phyloP scores from a whole-genome alignment of 176 grass and related monocot genomes.

The Pharus latifolius region DNA sequence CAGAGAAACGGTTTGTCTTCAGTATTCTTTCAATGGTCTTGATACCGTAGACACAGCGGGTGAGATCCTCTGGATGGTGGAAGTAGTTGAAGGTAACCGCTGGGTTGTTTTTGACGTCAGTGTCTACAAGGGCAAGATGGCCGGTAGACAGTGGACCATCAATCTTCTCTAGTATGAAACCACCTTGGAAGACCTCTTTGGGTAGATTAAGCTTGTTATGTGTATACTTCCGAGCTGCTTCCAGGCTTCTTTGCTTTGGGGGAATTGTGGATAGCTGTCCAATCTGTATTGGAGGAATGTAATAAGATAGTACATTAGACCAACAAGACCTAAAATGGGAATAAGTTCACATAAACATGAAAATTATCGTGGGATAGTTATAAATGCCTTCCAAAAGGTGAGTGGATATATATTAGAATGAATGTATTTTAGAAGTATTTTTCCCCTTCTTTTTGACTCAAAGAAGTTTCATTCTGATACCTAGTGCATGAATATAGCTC shows the following conservation, averaged over 20 bases:
- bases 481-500: background rate
- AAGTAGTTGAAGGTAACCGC: conserved; percentile 93
- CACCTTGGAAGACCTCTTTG: conserved; percentile 61
- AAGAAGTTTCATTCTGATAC: background rate
- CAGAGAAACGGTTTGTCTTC: conserved; percentile 55
- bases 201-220: conserved; percentile 48
- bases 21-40: conserved; percentile 55
- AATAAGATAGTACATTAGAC: conserved; percentile 1
- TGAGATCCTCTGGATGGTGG: conserved; percentile 54
- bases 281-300: conserved; percentile 37
- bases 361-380: background rate
- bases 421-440: no score
- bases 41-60: conserved; percentile 51
- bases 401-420: background rate
- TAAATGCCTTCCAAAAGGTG: background rate
- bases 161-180: conserved; percentile 77
- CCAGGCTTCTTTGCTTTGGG: conserved; percentile 52
- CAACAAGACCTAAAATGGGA: background rate
- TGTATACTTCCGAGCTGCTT: conserved; percentile 40
- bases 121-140: conserved; percentile 50
- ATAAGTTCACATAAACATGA: background rate
- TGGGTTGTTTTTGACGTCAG: conserved; percentile 48
- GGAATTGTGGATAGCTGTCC: conserved; percentile 74
- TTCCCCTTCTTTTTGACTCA: background rate
- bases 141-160: conserved; percentile 53